These are phyloP conservation scores for Penstemon newberryi DNA, from an alignment of 257 asterid species.

Conservation along the genomic window DNA sequence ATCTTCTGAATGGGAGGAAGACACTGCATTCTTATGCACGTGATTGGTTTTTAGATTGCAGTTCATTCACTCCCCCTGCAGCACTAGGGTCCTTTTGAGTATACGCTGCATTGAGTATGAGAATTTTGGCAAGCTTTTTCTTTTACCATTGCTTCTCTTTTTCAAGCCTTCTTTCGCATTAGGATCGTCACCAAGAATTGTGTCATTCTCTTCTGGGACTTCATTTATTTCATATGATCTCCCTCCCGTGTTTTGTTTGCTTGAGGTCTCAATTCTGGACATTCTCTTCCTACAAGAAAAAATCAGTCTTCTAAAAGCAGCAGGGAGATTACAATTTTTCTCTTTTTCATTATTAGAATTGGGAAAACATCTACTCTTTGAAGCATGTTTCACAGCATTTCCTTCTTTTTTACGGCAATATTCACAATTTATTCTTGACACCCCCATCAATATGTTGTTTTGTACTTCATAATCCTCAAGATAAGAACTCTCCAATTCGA, in stretches of 20 bases:
- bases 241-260: neutral
- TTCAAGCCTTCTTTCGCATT: constrained; percentile 12
- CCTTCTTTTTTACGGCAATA: constrained; percentile 10
- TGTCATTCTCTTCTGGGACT: constrained; percentile 3
- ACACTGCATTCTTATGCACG: constrained; percentile 18
- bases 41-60: constrained; percentile 21
- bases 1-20: constrained; percentile 8
- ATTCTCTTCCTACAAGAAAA: constrained; percentile 16
- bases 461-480: neutral
- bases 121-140: neutral
- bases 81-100: neutral
- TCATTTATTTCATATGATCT: constrained; percentile 7
- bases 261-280: too few species aligned
- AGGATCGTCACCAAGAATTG: neutral
- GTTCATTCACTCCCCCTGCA: constrained; percentile 1
- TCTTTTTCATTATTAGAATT: constrained; percentile 15
- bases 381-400: constrained; percentile 10
- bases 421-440: neutral
- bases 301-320: neutral
- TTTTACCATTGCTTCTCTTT: constrained; percentile 9
- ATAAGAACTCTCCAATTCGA: neutral
- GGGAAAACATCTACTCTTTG: constrained; percentile 6
- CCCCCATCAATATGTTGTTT: constrained; percentile 7
- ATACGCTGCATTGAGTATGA: constrained; percentile 5
- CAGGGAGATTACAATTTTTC: neutral